Evolutionary conservation across 805 yeast genomes (phyloP).

Genomic region (Candida oleophila): DNA sequence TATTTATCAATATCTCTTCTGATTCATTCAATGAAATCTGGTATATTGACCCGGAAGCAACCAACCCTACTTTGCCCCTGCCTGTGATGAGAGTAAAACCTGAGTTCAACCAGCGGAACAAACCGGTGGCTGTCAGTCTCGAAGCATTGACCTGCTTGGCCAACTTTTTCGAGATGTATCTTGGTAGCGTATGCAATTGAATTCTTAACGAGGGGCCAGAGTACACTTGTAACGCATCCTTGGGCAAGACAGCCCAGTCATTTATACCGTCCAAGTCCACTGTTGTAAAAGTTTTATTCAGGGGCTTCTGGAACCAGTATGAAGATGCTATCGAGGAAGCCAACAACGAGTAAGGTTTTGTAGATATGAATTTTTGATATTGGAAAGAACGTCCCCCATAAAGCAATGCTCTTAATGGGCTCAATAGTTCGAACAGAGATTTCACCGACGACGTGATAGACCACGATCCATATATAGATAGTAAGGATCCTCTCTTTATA

Average conservation of each 20-base stretch:
- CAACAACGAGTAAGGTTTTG: constrained; percentile 45
- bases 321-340: constrained; percentile 33
- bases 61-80: constrained; percentile 55
- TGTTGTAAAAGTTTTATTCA: constrained; percentile 41
- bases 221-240: constrained; percentile 48
- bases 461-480: constrained; percentile 41
- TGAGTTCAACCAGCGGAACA: constrained; percentile 28
- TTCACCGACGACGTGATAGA: constrained; percentile 16
- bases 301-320: constrained; percentile 13
- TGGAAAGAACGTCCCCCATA: constrained; percentile 44
- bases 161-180: constrained; percentile 31
- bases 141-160: constrained; percentile 21
- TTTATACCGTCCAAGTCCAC: constrained; percentile 54
- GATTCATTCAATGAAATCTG: constrained; percentile 41
- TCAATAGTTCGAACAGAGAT: constrained; percentile 27
- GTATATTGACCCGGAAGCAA: constrained; percentile 55
- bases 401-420: constrained; percentile 42
- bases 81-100: constrained; percentile 55
- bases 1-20: constrained; percentile 50
- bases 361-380: constrained; percentile 49
- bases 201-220: constrained; percentile 52
- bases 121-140: constrained; percentile 37
- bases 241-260: constrained; percentile 62
- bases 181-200: constrained; percentile 38
- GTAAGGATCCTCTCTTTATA: constrained; percentile 47